Percentiles rank a stretch among this genome's conserved stretches.
Evolutionary conservation across 352 stramenopile species (phyloP).

Genomic region (Phytophthora multivora): DNA sequence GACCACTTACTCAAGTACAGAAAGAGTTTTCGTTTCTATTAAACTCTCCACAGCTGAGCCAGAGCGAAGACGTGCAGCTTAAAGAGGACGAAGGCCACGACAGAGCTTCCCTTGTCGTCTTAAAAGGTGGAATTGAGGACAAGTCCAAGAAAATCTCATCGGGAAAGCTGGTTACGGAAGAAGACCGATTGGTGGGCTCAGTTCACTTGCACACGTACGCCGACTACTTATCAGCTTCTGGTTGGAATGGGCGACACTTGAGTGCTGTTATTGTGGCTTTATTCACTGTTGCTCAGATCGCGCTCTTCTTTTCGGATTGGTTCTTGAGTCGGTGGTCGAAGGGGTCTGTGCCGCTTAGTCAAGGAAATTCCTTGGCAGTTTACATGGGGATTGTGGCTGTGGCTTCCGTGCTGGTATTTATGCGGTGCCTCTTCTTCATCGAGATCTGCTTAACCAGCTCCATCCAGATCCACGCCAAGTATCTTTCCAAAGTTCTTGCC

Average conservation of each 20-base stretch:
- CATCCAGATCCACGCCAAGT: constrained; percentile 44
- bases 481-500: constrained; percentile 50
- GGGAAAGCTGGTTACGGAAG: constrained; percentile 44
- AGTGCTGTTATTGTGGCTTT: constrained; percentile 29
- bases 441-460: constrained; percentile 55
- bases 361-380: constrained; percentile 38
- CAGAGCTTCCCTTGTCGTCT: not conserved
- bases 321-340: constrained; percentile 60
- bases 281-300: constrained; percentile 47
- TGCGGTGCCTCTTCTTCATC: constrained; percentile 54
- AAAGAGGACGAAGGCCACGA: not conserved
- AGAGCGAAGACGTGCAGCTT: not conserved
- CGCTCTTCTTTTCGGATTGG: constrained; percentile 56
- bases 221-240: constrained; percentile 49
- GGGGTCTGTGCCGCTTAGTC: constrained; percentile 29
- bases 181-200: constrained; percentile 47
- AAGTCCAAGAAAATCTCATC: not conserved
- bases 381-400: constrained; percentile 46
- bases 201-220: constrained; percentile 50
- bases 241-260: constrained; percentile 49
- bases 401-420: constrained; percentile 37
- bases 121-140: not conserved
- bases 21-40: constrained; percentile 39
- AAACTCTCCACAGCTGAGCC: constrained; percentile 2
- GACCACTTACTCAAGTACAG: constrained; percentile 70